Evolutionary conservation across 495 filamentous ascomycete genomes (phyloP), one percentile per base, ranked within the genome.

Genomic region (Podospora conica): DNA sequence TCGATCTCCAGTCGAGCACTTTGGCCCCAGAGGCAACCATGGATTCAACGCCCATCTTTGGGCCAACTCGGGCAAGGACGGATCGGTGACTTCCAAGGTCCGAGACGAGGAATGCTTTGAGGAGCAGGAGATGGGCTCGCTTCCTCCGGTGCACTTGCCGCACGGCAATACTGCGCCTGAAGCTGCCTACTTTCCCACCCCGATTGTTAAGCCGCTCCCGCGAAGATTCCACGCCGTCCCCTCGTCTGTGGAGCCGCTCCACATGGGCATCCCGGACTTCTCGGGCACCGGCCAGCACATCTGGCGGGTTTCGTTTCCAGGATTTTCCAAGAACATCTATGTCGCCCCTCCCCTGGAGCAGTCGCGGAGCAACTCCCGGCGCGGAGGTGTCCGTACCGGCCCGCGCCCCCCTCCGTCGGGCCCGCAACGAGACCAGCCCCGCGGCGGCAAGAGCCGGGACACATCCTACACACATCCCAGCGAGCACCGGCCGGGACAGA

Each of bases 31-130:
- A 1, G 87, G 84, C 29, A 87, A 87, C 65, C 80, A 83, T 64
- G 74, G 74, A 82, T 20, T 85, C 88, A 23, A 84, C 85, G 1
- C 84, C 88, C n/a, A 27, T 10, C 22, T 53, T 29, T 12, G 65
- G 33, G 20, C 40, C 40, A n/a, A 31, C 1, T 31, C 66, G 22
- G 61, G 25, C 4, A 48, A 31, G 56, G 75, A 74, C 20, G 67
- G 56, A 54, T 75, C 72, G 28, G 65, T 71, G 24, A 82, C 79
- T 53, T 85, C 83, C 4, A 87, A 84, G 67, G 85, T 85, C 24
- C 88, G 89, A 69, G 88, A 87, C 29, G 91, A 94, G 67, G 90
- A 89, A 64, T 89, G 91, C 68, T 92, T 94, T 63, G 91, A 92
- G 66, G 89, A 93, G 72, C 89, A 90, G 65, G 91, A 92, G 74